Percentiles rank a stretch among this genome's conserved stretches.
These are phyloP conservation scores for Wickerhamomyces strasburgensis DNA, from an alignment of 805 yeast species.

Conservation along the genomic window DNA sequence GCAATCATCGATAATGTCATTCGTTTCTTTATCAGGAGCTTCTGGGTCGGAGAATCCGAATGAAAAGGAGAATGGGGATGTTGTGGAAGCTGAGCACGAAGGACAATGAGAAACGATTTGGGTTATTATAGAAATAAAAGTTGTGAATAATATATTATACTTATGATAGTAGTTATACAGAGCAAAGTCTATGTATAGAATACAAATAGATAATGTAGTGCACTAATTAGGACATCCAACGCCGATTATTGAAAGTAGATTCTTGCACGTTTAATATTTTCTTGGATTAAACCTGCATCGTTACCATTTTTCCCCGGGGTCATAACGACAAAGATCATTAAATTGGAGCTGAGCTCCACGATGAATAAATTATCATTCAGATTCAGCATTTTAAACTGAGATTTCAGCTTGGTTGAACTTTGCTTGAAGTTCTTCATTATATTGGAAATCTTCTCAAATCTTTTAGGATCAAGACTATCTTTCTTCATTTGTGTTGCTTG, in stretches of 20 bases:
- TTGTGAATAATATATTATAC: no score
- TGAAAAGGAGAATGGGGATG: no score
- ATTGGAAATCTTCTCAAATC: slow-evolving; percentile 91
- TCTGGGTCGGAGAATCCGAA: no score
- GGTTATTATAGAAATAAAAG: no score
- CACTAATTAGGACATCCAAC: no score
- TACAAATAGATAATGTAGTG: no score
- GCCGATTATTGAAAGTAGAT: slow-evolving; percentile 39
- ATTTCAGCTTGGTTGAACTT: slow-evolving; percentile 79
- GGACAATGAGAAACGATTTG: no score
- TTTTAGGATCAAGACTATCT: slow-evolving; percentile 66
- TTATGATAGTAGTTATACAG: no score
- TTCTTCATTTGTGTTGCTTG: slow-evolving; percentile 10
- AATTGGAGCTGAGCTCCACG: slow-evolving; percentile 52
- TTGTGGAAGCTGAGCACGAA: no score
- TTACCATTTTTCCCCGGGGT: slow-evolving; percentile 33
- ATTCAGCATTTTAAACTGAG: slow-evolving; percentile 74
- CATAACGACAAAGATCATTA: slow-evolving; percentile 58
- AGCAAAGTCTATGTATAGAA: no score
- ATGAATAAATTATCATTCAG: slow-evolving; percentile 55
- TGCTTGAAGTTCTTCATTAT: slow-evolving; percentile 93
- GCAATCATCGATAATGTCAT: no score
- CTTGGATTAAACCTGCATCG: slow-evolving; percentile 43
- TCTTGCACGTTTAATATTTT: slow-evolving; percentile 54
- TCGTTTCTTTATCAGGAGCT: no score